phyloP scores from a whole-genome alignment of 2,329 filamentous ascomycete genomes.

The Calonectria pteridis region DNA sequence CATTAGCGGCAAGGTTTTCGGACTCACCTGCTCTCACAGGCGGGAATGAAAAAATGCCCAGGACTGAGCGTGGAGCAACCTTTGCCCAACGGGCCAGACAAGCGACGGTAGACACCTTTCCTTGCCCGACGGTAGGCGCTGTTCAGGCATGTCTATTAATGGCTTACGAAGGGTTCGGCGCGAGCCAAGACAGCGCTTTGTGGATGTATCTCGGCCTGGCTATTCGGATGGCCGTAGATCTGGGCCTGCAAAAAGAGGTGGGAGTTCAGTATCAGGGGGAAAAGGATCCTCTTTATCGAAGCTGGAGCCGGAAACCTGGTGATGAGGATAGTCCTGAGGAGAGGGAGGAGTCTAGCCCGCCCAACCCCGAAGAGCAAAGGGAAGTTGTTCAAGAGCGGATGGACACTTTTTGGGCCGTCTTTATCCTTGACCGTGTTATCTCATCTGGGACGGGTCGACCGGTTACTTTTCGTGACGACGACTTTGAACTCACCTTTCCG shows the following conservation, averaged over 20 bases:
- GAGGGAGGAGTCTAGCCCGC: constrained; percentile 54
- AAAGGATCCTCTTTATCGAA: constrained; percentile 63
- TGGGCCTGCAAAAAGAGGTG: constrained; percentile 85
- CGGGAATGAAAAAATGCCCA: constrained; percentile 60
- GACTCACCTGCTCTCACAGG: constrained; percentile 64
- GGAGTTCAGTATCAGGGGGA: constrained; percentile 75
- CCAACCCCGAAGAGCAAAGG: constrained; percentile 65
- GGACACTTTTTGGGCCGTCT: constrained; percentile 92
- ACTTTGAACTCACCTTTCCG: constrained; percentile 83
- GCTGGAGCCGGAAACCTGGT: constrained; percentile 53
- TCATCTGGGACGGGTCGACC: constrained; percentile 88
- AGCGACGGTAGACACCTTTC: constrained; percentile 85
- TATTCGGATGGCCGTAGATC: constrained; percentile 84
- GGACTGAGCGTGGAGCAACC: constrained; percentile 79
- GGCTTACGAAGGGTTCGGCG: constrained; percentile 90
- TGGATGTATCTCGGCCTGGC: constrained; percentile 95
- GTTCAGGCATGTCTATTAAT: constrained; percentile 87
- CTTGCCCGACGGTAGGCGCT: constrained; percentile 84
- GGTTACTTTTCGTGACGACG: constrained; percentile 85
- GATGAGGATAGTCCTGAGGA: constrained; percentile 55
- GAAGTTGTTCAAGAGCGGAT: constrained; percentile 84
- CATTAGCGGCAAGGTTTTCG: constrained; percentile 85
- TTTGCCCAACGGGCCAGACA: constrained; percentile 87
- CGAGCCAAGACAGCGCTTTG: constrained; percentile 87
- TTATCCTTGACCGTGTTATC: constrained; percentile 88